Evolutionary conservation across 2,329 filamentous ascomycete genomes (phyloP).

Genomic region (Penicillium sp.): DNA sequence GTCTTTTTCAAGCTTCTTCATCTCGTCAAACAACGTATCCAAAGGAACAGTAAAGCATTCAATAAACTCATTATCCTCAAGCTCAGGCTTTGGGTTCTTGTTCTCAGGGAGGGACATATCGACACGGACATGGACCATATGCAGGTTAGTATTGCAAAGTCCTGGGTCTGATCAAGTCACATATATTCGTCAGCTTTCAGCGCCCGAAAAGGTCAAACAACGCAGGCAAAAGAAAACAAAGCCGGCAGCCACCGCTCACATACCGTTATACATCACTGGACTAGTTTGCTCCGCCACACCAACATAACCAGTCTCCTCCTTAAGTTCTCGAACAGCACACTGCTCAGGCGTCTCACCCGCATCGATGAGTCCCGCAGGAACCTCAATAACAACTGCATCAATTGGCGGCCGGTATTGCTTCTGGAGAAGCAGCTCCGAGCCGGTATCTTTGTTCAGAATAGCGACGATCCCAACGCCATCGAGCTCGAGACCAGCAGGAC

Average conservation of each 20-base stretch:
- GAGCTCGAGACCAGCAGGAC: slow-evolving; percentile 45
- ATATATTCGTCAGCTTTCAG: neutral
- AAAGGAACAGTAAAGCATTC: slow-evolving; percentile 65
- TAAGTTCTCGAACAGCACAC: slow-evolving; percentile 51
- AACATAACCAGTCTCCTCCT: slow-evolving; percentile 56
- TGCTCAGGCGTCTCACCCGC: slow-evolving; percentile 48
- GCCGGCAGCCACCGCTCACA: neutral
- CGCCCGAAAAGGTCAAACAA: neutral
- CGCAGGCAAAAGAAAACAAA: neutral
- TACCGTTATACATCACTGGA: slow-evolving; percentile 40
- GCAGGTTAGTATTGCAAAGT: slow-evolving; percentile 44
- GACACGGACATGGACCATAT: slow-evolving; percentile 60
- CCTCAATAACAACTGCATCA: slow-evolving; percentile 51
- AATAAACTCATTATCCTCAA: slow-evolving; percentile 76
- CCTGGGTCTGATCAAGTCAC: slow-evolving; percentile 34
- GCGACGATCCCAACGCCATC: slow-evolving; percentile 54
- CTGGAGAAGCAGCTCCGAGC: slow-evolving; percentile 46
- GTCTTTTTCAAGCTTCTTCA: slow-evolving; percentile 57
- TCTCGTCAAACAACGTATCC: slow-evolving; percentile 55
- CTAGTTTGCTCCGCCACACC: slow-evolving; percentile 40
- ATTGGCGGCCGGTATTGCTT: slow-evolving; percentile 55
- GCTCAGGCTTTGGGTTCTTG: slow-evolving; percentile 56
- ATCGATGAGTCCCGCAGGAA: slow-evolving; percentile 54
- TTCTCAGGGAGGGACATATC: slow-evolving; percentile 63
- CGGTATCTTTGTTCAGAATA: slow-evolving; percentile 47